Evolutionary conservation across 306 rosid genomes (phyloP), one percentile per base, ranked within the genome.

Genomic region (Cicer yamashitae): DNA sequence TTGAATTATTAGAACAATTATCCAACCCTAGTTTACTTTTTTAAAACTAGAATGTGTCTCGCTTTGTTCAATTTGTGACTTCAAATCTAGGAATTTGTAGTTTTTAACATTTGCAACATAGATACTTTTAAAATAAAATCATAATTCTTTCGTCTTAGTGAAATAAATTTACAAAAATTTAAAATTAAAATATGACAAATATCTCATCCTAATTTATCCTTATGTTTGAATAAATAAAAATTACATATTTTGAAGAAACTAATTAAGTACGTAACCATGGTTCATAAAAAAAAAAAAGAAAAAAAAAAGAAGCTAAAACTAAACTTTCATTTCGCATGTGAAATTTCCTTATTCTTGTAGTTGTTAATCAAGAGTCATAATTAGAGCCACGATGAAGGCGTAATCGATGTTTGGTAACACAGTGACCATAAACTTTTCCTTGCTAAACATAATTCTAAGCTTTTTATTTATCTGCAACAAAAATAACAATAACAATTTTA

Each of bases 301-400:
- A n/a, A n/a, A 15, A 53, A 53, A 25, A 53, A 53, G 17, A 6
- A 20, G 7, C 3, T 1, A 20, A 18, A 15, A 46, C 34, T 30
- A 30, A 30, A 30, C 37, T 22, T 57, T 13, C 47, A 11, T 67
- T 46, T 47, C 25, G 17, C 59, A 7, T 8, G 45, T 48, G 59
- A 47, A 50, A 20, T 30, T 44, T 8, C 59, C 4, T 30, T 13
- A 34, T 10, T 37, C 44, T 30, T 60, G 45, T 6, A 2, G 20
- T 11, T 60, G 2, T 13, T 41, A 8, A 39, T 77, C 77, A 81
- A 75, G 79, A 57, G 81, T 84, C 34, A 78, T 53, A 56, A 80
- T 39, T 20, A 87, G 76, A 2, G 84, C 83, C 10, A 85, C 84
- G 5, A 84, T 67, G 73, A 87, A 74, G 1, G 91, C 88, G 22